Evolutionary conservation across 2,329 filamentous ascomycete genomes (phyloP).

Genomic region (Endocalyx cinctus): DNA sequence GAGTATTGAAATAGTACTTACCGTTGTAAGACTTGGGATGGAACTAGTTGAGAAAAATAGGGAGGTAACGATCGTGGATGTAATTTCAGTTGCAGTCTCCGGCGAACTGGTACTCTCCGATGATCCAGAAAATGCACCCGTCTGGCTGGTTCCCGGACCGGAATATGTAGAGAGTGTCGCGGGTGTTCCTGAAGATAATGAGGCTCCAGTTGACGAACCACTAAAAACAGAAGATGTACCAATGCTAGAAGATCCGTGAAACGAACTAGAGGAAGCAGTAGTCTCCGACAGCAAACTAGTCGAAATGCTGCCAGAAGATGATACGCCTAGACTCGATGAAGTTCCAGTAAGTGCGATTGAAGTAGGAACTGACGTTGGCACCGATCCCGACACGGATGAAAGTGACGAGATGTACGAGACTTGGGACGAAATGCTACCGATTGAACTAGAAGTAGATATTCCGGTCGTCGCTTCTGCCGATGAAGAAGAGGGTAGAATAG

Average conservation of each 20-base stretch:
- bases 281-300: background rate
- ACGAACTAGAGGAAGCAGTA: slow-evolving; percentile 4
- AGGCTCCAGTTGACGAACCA: slow-evolving; percentile 1
- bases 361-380: background rate
- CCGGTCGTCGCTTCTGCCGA: slow-evolving; percentile 5
- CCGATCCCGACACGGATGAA: slow-evolving; percentile 3
- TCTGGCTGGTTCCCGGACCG: too few relatives aligned
- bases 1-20: background rate
- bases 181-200: slow-evolving; percentile 1
- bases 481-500: slow-evolving; percentile 7
- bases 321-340: background rate
- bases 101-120: background rate
- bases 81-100: background rate
- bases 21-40: background rate
- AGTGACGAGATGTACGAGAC: slow-evolving; percentile 2
- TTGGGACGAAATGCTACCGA: background rate
- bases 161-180: slow-evolving; percentile 2
- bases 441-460: slow-evolving; percentile 7
- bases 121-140: background rate
- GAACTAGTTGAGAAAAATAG: background rate
- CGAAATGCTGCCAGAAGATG: slow-evolving; percentile 1
- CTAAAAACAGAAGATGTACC: slow-evolving; percentile 4
- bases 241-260: slow-evolving; percentile 2
- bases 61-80: background rate
- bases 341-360: background rate